phyloP scores from a whole-genome alignment of 2,329 filamentous ascomycete species.

The Phialocephala subalpina region DNA sequence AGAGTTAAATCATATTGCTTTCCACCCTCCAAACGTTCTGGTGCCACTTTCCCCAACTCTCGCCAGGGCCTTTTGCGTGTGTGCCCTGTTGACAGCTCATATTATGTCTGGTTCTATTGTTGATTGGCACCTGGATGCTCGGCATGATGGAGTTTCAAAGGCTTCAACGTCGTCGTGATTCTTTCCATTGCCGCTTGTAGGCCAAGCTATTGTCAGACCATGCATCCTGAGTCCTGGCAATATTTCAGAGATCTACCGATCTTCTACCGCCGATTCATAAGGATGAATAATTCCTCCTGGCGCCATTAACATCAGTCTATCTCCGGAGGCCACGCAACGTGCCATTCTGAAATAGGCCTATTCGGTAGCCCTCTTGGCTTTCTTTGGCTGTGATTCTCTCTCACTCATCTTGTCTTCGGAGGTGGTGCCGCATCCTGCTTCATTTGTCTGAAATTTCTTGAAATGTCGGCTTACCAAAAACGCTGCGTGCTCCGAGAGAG shows the following conservation, averaged over 20 bases:
- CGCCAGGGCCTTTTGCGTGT: background rate
- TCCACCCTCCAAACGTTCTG: background rate
- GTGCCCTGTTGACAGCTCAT: conserved; percentile 2
- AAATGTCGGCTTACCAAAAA: conserved; percentile 22
- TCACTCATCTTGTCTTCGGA: conserved; percentile 12
- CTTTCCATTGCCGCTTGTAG: conserved; percentile 18
- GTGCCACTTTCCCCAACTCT: conserved; percentile 9
- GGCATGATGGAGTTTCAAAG: conserved; percentile 6
- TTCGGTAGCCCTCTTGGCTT: conserved; percentile 9
- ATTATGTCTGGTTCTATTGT: background rate
- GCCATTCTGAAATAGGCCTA: conserved; percentile 13
- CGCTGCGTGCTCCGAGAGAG: conserved; percentile 17
- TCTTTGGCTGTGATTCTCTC: conserved; percentile 9
- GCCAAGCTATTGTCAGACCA: conserved; percentile 16
- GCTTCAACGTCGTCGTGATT: conserved; percentile 7
- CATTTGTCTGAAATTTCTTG: conserved; percentile 12
- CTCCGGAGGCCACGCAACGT: conserved; percentile 24
- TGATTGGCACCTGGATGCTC: conserved; percentile 4
- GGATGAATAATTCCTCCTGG: conserved; percentile 15
- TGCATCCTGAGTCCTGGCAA: background rate
- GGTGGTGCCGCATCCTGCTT: conserved; percentile 12
- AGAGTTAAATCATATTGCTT: background rate
- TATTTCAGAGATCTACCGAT: conserved; percentile 11
- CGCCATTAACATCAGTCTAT: conserved; percentile 15
- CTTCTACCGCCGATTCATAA: conserved; percentile 21